Base-by-base conservation (phyloP, 495 filamentous ascomycete species). In the Penicillium lividum region DNA sequence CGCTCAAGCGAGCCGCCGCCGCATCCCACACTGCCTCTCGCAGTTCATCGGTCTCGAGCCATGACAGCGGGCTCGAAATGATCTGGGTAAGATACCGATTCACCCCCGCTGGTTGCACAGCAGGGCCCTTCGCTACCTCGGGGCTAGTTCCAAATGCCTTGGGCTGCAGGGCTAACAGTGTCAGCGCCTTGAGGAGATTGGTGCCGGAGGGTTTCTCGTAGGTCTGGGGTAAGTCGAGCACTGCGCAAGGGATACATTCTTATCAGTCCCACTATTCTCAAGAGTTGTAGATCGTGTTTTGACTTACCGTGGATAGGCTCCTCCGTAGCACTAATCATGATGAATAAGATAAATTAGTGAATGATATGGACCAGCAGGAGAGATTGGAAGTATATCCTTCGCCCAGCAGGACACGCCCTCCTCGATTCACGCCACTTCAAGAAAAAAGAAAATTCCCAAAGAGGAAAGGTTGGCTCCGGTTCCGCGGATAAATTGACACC, bases 11-110 rank as follows among this genome's bases (percentile, higher is more conserved):
- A 53, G 81, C 82, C 58, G 89, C 88, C 5, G 93, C 91, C 45
- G 86, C 73, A 58, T 91, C 86, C 89, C 91, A 94, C 13, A 98
- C 75, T 9, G 77, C 72, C 66, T 97, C 93, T 53, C 81, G 82
- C 57, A 85, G 75, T 28, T 84, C 84, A 34, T 93, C 89, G 29
- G 83, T 81, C 3, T 83, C 69, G 9, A 98, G 77, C 93, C 94
- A 98, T 27, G 74, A 60, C 3, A 98, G 75, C 7, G 79, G 73
- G 62, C 84, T 93, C 27, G 87, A 80, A 64, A 97, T 85, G 64
- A 98, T 87, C 49, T 79, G 77, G 10, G 89, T 90, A 8, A 98
- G 77, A 67, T 94, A 97, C 27, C 68, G 78, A 58, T 69, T 77
- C 62, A 75, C 63, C 11, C 77, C 78, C 3, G 72, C 59, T 27